A percentile compares a stretch with the other conserved stretches of the same genome.
Conservation (phyloP, 305 asterid species). For the Fraxinus latifolia region DNA sequence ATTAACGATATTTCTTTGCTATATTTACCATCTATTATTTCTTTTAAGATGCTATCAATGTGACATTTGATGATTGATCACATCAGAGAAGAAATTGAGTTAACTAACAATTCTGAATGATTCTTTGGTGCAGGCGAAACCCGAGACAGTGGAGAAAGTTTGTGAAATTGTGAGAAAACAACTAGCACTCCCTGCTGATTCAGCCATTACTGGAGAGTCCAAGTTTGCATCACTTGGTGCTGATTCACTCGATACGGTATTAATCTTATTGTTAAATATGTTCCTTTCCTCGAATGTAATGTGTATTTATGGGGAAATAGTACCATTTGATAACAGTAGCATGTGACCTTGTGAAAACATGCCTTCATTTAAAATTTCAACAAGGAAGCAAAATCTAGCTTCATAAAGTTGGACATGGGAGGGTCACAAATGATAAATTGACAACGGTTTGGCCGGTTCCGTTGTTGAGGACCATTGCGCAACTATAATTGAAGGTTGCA, state of each 20-base stretch:
- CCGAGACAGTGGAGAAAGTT: slow-evolving; percentile 80
- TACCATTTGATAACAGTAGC: not conserved
- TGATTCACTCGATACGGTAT: slow-evolving; percentile 96
- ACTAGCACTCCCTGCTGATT: slow-evolving; percentile 69
- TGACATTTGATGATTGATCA: not conserved
- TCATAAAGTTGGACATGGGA: not conserved
- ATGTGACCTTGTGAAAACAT: not conserved
- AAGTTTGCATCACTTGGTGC: slow-evolving; percentile 80
- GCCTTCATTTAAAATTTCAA: not conserved
- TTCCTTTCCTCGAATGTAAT: not conserved
- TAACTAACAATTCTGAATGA: slow-evolving; percentile 6
- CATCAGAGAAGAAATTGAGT: not conserved
- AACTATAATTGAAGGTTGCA: not conserved
- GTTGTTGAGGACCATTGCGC: not conserved
- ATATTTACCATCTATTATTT: not conserved
- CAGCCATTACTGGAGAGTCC: slow-evolving; percentile 67
- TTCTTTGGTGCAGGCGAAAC: slow-evolving; percentile 63
- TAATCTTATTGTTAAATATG: not conserved
- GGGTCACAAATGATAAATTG: not conserved
- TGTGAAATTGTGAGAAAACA: slow-evolving; percentile 83
- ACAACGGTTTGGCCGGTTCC: not conserved
- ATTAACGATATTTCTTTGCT: not conserved
- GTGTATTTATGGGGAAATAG: not conserved
- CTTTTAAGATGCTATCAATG: not conserved
- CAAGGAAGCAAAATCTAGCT: not conserved